These are phyloP conservation scores for Backusella westeae DNA, from an alignment of 192 early-diverging fungal genomes.

Conservation along the genomic window DNA sequence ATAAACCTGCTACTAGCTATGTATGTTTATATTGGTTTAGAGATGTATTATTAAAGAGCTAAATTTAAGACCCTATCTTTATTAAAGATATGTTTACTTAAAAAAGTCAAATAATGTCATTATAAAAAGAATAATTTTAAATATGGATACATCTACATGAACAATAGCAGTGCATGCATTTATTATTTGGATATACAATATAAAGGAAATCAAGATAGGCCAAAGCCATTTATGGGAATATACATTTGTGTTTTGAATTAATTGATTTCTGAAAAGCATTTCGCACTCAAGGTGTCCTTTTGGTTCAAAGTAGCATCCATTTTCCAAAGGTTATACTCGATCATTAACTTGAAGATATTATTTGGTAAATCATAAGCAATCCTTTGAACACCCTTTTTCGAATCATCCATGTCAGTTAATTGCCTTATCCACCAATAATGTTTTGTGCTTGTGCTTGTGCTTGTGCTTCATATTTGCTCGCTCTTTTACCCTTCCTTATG, in stretches of 20 bases:
- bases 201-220: neutral
- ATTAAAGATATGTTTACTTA: no score
- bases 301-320: conserved; percentile 44
- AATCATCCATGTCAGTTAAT: conserved; percentile 51
- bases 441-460: conserved; percentile 30
- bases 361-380: conserved; percentile 62
- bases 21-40: no score
- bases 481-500: conserved; percentile 39
- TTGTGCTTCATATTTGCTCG: conserved; percentile 57
- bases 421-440: conserved; percentile 57
- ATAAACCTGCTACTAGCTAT: no score
- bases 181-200: neutral
- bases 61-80: no score
- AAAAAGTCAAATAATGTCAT: no score
- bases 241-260: conserved; percentile 38
- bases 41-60: no score
- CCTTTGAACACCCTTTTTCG: conserved; percentile 12
- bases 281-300: conserved; percentile 36
- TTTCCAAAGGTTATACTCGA: conserved; percentile 56
- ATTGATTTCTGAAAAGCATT: conserved; percentile 8
- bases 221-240: conserved; percentile 66
- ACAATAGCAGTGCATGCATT: neutral
- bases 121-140: no score
- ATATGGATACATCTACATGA: no score
- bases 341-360: conserved; percentile 52